Evolutionary conservation across 805 yeast genomes (phyloP), one percentile per base, ranked within the genome.

Genomic region (Dipodascopsis tothii): DNA sequence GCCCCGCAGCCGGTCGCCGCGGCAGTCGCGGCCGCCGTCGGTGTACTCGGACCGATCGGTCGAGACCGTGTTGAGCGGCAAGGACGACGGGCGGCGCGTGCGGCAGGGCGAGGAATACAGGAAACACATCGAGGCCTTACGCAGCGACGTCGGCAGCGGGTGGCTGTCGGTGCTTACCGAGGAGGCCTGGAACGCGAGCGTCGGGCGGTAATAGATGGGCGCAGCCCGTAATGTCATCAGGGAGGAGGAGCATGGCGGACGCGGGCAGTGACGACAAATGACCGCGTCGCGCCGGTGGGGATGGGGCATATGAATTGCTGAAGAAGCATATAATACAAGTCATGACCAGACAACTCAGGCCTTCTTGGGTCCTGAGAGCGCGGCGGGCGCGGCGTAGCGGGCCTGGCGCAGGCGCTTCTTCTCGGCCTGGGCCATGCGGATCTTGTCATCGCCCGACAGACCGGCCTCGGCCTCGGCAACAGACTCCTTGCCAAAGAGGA

Each of bases 381-480:
- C n/a, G n/a, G n/a, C n/a, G n/a, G n/a, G n/a, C n/a, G n/a, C n/a
- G n/a, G n/a, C n/a, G n/a, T n/a, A n/a, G n/a, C n/a, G n/a, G n/a
- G n/a, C n/a, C 30, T 25, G 9, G 9, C 30, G 9, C 30, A 9
- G 30, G 7, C 42, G 40, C 25, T 46, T 44, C 9, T 18, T 25
- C 22, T 27, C 27, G 9, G 28, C 47, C 16, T 32, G 16, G 16
- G 41, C 43, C 23, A 27, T 21, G n/a, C 17, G 68, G 70, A 52
- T 59, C 59, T 33, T 72, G 55, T 73, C 80, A 58, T 80, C 81
- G 58, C 78, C 71, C 14, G 78, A 73, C 45, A 78, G 62, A 7
- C 84, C 86, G 39, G 73, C 75, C 60, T 84, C 90, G 2, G 92
- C 88, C 46, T 75, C 80, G 16, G 78, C 81, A n/a, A 84, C 60